Evolutionary conservation across 2,329 filamentous ascomycete species (phyloP), one percentile per base, ranked within the genome.

Genomic region (Sporothrix luriei): DNA sequence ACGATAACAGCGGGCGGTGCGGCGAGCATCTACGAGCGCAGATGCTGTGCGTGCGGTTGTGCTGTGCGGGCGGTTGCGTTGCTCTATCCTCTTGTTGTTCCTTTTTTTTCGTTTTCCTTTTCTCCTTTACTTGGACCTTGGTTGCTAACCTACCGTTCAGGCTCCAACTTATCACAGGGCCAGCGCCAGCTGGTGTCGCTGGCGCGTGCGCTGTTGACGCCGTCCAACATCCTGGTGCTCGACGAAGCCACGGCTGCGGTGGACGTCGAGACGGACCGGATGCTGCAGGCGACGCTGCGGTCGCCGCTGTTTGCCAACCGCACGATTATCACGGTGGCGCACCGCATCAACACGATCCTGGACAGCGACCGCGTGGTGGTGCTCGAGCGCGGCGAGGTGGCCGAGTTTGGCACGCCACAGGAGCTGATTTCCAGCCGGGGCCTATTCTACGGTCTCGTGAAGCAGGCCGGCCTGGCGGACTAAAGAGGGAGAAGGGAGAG

Each of bases 281-380:
- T 90, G 81, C 81, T 91, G 68, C 88, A 91, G 80, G 80, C 80
- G 62, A 90, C 88, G 33, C 81, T 90, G 69, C 84, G 88, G 46
- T 86, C 85, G 48, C 84, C 87, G 26, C 78, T 90, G 19, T 99
- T 99, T 82, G 86, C 90, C 72, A 93, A 97, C 80, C 89, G 93
- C 68, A 99, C 95, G 49, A 98, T 99, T 79, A 97, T 99, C 79
- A 99, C 95, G 0, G 97, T 99, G 76, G 95, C 95, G 33, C 95
- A 99, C 82, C 90, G 95, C 69, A 97, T 99, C 82, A 98, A 98
- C 82, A 99, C 95, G 13, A 98, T 99, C 76, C 85, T 99, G 40
- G 88, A 91, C 78, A 88, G 85, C 72, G 94, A 99, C 81, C 88
- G 94, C 66, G 95, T 99, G 72, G 90, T 99, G 48, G 95, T 99